Percentiles rank a stretch among this genome's conserved stretches.
Conservation (phyloP, 2,329 filamentous ascomycete genomes). For the Exophiala bonariae region DNA sequence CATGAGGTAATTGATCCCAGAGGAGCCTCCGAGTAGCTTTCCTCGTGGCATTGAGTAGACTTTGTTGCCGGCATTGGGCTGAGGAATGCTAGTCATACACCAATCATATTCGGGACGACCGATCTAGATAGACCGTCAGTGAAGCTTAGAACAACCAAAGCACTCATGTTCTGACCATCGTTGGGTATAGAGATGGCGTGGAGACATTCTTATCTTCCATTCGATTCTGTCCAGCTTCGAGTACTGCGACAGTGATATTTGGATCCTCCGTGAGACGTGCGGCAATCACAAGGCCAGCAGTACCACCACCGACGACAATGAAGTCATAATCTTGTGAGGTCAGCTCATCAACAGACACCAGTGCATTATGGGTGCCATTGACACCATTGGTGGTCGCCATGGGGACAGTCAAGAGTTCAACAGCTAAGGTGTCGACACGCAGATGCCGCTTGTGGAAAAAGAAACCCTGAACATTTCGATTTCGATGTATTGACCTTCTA, state of each 20-base stretch:
- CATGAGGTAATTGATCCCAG: conserved; percentile 34
- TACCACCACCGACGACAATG: conserved; percentile 35
- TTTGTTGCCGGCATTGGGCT: conserved; percentile 24
- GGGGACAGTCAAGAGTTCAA: not conserved
- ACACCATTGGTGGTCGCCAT: conserved; percentile 14
- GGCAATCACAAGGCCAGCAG: conserved; percentile 35
- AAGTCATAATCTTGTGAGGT: conserved; percentile 29
- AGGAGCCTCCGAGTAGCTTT: conserved; percentile 34
- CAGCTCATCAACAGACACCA: conserved; percentile 23
- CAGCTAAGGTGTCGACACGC: too few species aligned
- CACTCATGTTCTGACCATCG: conserved; percentile 7
- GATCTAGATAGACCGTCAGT: too few species aligned
- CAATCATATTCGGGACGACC: conserved; percentile 18
- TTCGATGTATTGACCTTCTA: too few species aligned
- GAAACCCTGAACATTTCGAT: too few species aligned
- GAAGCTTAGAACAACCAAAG: too few species aligned
- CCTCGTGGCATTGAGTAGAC: conserved; percentile 31
- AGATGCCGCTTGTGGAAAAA: too few species aligned
- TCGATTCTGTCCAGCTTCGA: conserved; percentile 44
- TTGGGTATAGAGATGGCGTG: conserved; percentile 27
- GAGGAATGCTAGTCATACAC: conserved; percentile 22
- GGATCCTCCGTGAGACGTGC: conserved; percentile 33
- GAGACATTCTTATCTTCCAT: conserved; percentile 31
- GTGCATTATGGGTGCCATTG: conserved; percentile 15
- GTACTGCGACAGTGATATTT: conserved; percentile 41